phyloP scores from a whole-genome alignment of 2,329 filamentous ascomycete species.

The Alternaria viburni region DNA sequence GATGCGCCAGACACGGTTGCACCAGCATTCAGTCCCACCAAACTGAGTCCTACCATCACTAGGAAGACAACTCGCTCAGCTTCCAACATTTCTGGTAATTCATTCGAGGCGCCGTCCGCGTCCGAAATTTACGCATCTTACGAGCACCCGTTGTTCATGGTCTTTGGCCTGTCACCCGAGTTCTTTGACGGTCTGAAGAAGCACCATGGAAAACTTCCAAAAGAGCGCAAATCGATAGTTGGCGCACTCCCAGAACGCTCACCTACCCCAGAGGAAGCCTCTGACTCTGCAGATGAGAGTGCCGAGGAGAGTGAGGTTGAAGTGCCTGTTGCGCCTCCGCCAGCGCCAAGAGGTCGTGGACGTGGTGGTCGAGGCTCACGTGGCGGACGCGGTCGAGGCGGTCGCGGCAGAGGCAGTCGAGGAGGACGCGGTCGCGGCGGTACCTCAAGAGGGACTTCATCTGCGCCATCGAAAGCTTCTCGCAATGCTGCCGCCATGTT shows the following conservation, averaged over 20 bases:
- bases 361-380: slow-evolving; percentile 38
- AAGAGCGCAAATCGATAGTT: slow-evolving; percentile 25
- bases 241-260: slow-evolving; percentile 18
- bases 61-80: slow-evolving; percentile 45
- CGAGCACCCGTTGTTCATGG: slow-evolving; percentile 40
- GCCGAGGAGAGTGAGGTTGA: slow-evolving; percentile 34
- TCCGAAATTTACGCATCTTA: slow-evolving; percentile 41
- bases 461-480: slow-evolving; percentile 36
- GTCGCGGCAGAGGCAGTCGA: slow-evolving; percentile 34
- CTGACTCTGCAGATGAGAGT: slow-evolving; percentile 28
- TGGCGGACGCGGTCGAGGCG: slow-evolving; percentile 36
- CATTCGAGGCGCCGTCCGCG: slow-evolving; percentile 33
- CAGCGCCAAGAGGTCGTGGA: slow-evolving; percentile 32
- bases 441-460: slow-evolving; percentile 30
- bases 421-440: slow-evolving; percentile 37
- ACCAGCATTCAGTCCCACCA: slow-evolving; percentile 33
- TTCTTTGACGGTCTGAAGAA: slow-evolving; percentile 42
- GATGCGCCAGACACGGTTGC: slow-evolving; percentile 34
- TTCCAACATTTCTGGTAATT: slow-evolving; percentile 45
- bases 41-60: slow-evolving; percentile 34
- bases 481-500: slow-evolving; percentile 42
- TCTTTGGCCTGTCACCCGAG: slow-evolving; percentile 42
- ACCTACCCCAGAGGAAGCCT: slow-evolving; percentile 24
- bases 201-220: slow-evolving; percentile 35
- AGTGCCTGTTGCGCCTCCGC: slow-evolving; percentile 23